Conservation (phyloP, 176 grass and related monocot species). For the Carex pumila region DNA sequence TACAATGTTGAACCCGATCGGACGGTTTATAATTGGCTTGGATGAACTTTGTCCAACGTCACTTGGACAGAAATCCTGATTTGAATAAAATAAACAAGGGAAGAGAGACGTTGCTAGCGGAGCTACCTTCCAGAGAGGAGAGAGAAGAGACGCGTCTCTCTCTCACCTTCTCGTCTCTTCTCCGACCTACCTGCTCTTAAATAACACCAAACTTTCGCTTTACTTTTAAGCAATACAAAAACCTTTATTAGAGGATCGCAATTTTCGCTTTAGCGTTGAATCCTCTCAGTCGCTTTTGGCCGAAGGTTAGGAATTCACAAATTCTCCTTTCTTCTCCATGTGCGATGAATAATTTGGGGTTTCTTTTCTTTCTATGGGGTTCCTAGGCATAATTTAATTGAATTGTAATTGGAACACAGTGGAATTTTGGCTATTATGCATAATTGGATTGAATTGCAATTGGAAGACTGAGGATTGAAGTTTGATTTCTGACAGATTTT, state of each 20-base stretch:
- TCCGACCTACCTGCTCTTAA: conserved; percentile 23
- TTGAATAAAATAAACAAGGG: background rate
- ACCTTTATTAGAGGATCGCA: background rate
- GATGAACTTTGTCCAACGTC: too few relatives aligned
- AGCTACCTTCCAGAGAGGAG: conserved; percentile 1
- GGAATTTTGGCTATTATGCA: background rate
- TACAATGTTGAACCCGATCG: too few relatives aligned
- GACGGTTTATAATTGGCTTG: too few relatives aligned
- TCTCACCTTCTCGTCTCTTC: conserved; percentile 4
- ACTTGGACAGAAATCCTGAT: too few relatives aligned
- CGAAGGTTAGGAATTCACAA: background rate
- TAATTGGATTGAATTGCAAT: conserved; percentile 1
- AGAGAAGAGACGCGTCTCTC: background rate
- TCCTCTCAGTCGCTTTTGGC: background rate
- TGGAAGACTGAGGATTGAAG: background rate
- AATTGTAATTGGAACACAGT: background rate
- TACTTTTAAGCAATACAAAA: conserved; percentile 13
- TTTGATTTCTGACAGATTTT: background rate
- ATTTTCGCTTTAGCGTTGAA: background rate
- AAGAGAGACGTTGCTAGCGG: conserved; percentile 11
- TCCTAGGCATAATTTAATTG: background rate
- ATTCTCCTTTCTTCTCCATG: background rate
- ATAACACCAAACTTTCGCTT: conserved; percentile 12
- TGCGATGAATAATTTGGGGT: background rate
- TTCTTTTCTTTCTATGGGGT: background rate